Conservation (phyloP, 495 filamentous ascomycete genomes). For the Penicillium salamii region DNA sequence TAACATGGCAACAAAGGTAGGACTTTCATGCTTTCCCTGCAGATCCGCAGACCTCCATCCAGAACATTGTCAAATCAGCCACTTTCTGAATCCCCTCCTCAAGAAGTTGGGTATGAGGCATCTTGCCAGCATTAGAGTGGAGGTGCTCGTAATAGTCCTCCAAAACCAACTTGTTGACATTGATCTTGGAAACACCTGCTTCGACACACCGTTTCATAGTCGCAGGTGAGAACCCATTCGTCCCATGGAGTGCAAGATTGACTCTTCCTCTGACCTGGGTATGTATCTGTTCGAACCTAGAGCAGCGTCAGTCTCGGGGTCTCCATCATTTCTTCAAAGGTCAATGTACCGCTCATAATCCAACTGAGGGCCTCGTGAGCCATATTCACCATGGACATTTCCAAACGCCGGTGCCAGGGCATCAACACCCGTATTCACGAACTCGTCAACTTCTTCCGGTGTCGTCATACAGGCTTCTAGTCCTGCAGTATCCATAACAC, state of each 20-base stretch:
- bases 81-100: conserved; percentile 27
- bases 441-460: conserved; percentile 64
- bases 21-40: conserved; percentile 18
- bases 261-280: conserved; percentile 42
- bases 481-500: conserved; percentile 66
- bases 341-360: conserved; percentile 54
- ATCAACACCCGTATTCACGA: conserved; percentile 69
- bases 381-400: conserved; percentile 75
- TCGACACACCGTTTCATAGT: conserved; percentile 58
- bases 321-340: not conserved
- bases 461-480: conserved; percentile 67
- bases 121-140: conserved; percentile 12
- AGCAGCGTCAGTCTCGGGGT: not conserved
- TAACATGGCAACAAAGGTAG: too few species aligned
- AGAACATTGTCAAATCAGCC: conserved; percentile 16
- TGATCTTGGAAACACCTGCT: conserved; percentile 63
- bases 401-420: conserved; percentile 75
- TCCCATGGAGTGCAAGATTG: conserved; percentile 64
- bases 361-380: conserved; percentile 59
- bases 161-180: conserved; percentile 70
- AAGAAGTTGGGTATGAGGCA: conserved; percentile 25
- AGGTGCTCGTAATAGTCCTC: conserved; percentile 26
- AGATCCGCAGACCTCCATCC: conserved; percentile 26
- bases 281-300: conserved; percentile 14
- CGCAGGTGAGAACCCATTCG: conserved; percentile 60